Base-by-base conservation (phyloP, 345 rosid species). In the Turnera subulata region DNA sequence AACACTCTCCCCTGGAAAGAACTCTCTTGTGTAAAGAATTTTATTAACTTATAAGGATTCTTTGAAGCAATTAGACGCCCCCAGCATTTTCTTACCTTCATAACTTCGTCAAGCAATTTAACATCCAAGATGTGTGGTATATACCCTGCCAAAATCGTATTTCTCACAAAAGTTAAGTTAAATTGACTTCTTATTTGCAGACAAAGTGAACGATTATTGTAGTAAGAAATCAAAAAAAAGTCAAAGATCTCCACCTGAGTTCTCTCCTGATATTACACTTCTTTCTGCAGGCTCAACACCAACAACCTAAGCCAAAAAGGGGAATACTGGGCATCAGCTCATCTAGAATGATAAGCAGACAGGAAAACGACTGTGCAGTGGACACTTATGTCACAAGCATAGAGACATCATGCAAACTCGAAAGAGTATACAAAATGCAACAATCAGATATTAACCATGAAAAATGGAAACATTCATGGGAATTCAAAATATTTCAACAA, bases 241-340 rank as follows among this genome's bases (percentile, higher is more conserved):
- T n/a, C n/a, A n/a, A n/a, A 50, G 23, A 25, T 61, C 43, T 68
- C 45, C 62, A 88, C 95, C 98, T 45, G 85, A 69, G 44, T 75
- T 84, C 58, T 86, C 95, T 69, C 96, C 94, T 26, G 93, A 92
- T 56, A 89, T 79, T 53, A 92, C 68, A 75, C 93, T 92, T 72
- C 93, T 82, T 56, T 89, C 98, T 16, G 98, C 91, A 63, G 95
- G 98, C 70, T 92, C 98, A 71, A 89, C 98, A 2, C 98, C 98
- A 37, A 89, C 81, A 33, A 92, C 80, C 96, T 88, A 70, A 58
- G 64, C 16, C 65, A 62, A 62, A 6, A 69, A 66, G 50, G 48
- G 12, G 0, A 61, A 11, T 38, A 29, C 44, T 65, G 56, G 48
- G 46, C 20, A 50, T 16, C 26, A 52, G 25, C 42, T 55, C 49